Percentiles rank a stretch among this genome's conserved stretches.
Evolutionary conservation across 2,329 filamentous ascomycete species (phyloP).

Genomic region (Raffaelea ambrosiae): DNA sequence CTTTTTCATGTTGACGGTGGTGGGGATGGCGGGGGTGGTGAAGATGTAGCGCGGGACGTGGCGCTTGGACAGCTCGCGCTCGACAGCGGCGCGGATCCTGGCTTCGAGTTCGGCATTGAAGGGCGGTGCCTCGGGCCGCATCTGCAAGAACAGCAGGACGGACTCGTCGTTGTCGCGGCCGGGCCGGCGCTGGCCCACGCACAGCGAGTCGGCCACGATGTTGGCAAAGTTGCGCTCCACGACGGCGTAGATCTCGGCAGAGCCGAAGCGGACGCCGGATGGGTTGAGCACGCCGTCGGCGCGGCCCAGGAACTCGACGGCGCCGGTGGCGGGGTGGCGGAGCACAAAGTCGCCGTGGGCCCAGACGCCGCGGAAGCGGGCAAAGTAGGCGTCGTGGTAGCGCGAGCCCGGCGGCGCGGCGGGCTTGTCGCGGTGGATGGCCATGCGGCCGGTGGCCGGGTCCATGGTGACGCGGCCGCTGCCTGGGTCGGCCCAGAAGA

Average conservation of each 20-base stretch:
- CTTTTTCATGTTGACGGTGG: slow-evolving; percentile 77
- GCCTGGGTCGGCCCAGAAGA: slow-evolving; percentile 49
- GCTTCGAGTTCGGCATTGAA: slow-evolving; percentile 48
- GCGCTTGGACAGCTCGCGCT: slow-evolving; percentile 56
- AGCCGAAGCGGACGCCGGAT: slow-evolving; percentile 69
- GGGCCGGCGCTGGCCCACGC: slow-evolving; percentile 66
- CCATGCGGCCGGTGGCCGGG: slow-evolving; percentile 10
- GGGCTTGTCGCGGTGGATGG: slow-evolving; percentile 10
- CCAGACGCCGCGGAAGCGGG: slow-evolving; percentile 61
- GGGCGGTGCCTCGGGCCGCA: slow-evolving; percentile 41
- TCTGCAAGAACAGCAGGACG: slow-evolving; percentile 47
- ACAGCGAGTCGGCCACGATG: slow-evolving; percentile 62
- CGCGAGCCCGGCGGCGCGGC: slow-evolving; percentile 41
- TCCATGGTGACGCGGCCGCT: slow-evolving; percentile 7
- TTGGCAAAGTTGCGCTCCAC: slow-evolving; percentile 57
- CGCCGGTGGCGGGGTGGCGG: slow-evolving; percentile 58
- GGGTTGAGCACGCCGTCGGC: slow-evolving; percentile 77
- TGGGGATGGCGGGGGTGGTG: slow-evolving; percentile 75
- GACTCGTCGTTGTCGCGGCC: slow-evolving; percentile 39
- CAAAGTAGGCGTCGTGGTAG: slow-evolving; percentile 54
- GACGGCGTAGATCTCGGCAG: slow-evolving; percentile 70
- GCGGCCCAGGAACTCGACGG: slow-evolving; percentile 58
- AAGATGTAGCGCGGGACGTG: slow-evolving; percentile 76
- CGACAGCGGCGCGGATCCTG: slow-evolving; percentile 57
- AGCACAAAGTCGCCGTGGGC: slow-evolving; percentile 75